A percentile compares a stretch with the other conserved stretches of the same genome.
Evolutionary conservation across 2,329 filamentous ascomycete species (phyloP).

Genomic region (Penicillium sclerotiorum): DNA sequence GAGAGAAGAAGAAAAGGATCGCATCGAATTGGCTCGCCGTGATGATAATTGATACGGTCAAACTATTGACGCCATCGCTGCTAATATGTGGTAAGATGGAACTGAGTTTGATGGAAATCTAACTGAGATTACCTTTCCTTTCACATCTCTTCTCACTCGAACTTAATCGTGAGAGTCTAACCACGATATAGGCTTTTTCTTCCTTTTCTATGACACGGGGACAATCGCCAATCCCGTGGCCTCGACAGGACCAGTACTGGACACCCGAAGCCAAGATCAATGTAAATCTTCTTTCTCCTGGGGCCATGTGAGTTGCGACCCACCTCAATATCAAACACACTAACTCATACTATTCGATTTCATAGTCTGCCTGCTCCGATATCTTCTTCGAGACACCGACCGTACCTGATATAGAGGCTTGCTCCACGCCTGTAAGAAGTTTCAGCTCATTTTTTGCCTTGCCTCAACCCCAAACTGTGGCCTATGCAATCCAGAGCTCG

Average conservation of each 20-base stretch:
- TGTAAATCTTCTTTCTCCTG: background rate
- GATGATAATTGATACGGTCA: background rate
- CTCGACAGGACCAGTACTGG: background rate
- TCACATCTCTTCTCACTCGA: background rate
- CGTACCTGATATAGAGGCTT: background rate
- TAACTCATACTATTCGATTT: too few species aligned
- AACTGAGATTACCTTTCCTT: too few species aligned
- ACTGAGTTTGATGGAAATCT: too few species aligned
- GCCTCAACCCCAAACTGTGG: too few species aligned
- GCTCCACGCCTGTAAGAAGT: constrained; percentile 2
- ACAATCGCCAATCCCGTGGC: background rate
- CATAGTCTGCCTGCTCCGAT: background rate
- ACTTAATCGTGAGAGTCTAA: background rate
- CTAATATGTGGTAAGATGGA: constrained; percentile 1
- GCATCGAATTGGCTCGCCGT: background rate
- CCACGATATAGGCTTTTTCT: background rate
- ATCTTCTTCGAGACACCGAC: background rate
- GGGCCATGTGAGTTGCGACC: background rate
- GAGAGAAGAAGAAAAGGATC: background rate
- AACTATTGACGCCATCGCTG: background rate
- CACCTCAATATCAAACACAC: too few species aligned
- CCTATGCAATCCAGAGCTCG: background rate
- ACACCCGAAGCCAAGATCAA: background rate
- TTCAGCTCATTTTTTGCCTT: too few species aligned
- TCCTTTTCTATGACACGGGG: background rate